Evolutionary conservation across 345 rosid species (phyloP).

Genomic region (Eucalyptus rudis): DNA sequence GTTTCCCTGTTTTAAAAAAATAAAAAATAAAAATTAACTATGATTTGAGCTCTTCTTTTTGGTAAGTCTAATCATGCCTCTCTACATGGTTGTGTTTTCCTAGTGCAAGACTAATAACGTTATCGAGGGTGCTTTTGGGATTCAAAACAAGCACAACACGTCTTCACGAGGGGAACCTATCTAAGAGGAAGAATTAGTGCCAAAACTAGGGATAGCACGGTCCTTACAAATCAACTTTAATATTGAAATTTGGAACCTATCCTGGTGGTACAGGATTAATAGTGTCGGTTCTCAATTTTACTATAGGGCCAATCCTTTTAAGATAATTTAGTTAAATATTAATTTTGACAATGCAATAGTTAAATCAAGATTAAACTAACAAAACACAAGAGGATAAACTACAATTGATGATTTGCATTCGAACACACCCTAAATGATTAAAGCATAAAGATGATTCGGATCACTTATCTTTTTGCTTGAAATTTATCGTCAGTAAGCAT

Average conservation of each 20-base stretch:
- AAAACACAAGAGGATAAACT: not conserved
- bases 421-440: not conserved
- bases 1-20: not conserved
- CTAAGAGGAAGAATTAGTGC: not conserved
- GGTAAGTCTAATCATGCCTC: not conserved
- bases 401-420: not conserved
- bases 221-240: not conserved
- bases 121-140: not conserved
- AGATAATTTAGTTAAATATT: not conserved
- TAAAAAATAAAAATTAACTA: not conserved
- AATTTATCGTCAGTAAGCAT: not conserved
- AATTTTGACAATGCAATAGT: not conserved
- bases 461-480: not conserved
- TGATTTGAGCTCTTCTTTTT: not conserved
- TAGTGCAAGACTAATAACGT: not conserved
- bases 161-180: not conserved
- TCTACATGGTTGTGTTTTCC: not conserved
- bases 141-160: not conserved
- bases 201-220: not conserved
- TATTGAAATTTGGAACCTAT: not conserved
- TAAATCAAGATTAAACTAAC: not conserved
- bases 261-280: not conserved
- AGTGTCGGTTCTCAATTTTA: not conserved
- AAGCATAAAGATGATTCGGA: not conserved
- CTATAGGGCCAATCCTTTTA: not conserved